A percentile compares a stretch with the other conserved stretches of the same genome.
phyloP scores from a whole-genome alignment of 306 rosid genomes.

The Pueraria montana region DNA sequence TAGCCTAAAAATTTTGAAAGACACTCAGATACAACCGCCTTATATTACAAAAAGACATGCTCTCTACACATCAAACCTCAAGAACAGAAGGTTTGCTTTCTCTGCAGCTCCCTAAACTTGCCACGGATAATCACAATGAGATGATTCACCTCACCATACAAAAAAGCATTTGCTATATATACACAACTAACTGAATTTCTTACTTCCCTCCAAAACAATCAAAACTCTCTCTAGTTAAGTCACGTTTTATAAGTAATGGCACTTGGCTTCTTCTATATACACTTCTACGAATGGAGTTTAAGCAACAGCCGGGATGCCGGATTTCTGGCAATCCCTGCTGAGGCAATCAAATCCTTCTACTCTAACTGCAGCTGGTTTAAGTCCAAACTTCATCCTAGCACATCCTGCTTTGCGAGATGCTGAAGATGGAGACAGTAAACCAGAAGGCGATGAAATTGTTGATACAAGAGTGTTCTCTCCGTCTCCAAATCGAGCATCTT shows the following conservation, averaged over 20 bases:
- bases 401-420: conserved; percentile 73
- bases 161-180: conserved; percentile 41
- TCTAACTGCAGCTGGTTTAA: conserved; percentile 81
- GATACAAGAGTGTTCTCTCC: conserved; percentile 60
- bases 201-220: conserved; percentile 41
- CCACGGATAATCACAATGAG: conserved; percentile 36
- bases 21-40: conserved; percentile 39
- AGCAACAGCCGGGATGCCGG: conserved; percentile 78
- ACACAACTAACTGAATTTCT: conserved; percentile 48
- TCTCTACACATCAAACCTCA: conserved; percentile 56
- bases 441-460: conserved; percentile 64
- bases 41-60: conserved; percentile 55
- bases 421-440: conserved; percentile 66
- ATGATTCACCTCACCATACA: conserved; percentile 35
- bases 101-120: conserved; percentile 46
- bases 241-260: conserved; percentile 54
- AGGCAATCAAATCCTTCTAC: conserved; percentile 91
- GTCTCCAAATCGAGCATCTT: conserved; percentile 77
- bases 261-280: conserved; percentile 74
- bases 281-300: conserved; percentile 59
- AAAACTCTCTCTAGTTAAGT: conserved; percentile 56
- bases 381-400: conserved; percentile 71
- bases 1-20: conserved; percentile 48
- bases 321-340: conserved; percentile 78
- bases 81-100: conserved; percentile 55